phyloP scores from a whole-genome alignment of 2,329 filamentous ascomycete species.

The Calonectria hongkongensis region DNA sequence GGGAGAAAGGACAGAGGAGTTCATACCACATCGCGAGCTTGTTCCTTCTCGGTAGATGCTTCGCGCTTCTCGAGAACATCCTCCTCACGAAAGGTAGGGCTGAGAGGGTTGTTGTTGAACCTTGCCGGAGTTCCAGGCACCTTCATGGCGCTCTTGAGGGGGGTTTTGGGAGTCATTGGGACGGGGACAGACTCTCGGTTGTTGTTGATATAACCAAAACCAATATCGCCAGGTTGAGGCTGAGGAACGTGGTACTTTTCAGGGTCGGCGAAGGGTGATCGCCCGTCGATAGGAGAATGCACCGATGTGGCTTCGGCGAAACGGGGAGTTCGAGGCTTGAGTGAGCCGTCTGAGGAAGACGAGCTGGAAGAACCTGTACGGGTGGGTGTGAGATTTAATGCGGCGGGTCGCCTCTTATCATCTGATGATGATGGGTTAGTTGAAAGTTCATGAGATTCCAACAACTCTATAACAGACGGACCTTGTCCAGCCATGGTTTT shows the following conservation, averaged over 20 bases:
- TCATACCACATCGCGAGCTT: slow-evolving; percentile 90
- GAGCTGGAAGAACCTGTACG: slow-evolving; percentile 71
- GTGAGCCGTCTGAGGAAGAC: slow-evolving; percentile 71
- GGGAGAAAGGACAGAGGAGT: background rate
- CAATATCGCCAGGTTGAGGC: slow-evolving; percentile 88
- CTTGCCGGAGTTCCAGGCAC: slow-evolving; percentile 88
- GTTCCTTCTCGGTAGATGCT: slow-evolving; percentile 86
- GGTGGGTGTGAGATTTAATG: slow-evolving; percentile 71
- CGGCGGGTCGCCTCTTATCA: slow-evolving; percentile 74
- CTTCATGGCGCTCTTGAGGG: slow-evolving; percentile 93
- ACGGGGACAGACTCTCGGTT: slow-evolving; percentile 75
- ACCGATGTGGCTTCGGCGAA: slow-evolving; percentile 89
- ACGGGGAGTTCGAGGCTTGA: slow-evolving; percentile 84
- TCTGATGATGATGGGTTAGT: slow-evolving; percentile 57
- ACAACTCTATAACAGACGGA: slow-evolving; percentile 51
- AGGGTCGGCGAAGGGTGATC: slow-evolving; percentile 76
- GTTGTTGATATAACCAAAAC: slow-evolving; percentile 91
- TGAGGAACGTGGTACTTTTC: slow-evolving; percentile 74
- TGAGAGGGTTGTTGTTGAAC: slow-evolving; percentile 87
- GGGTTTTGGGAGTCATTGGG: slow-evolving; percentile 83
- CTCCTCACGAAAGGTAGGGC: slow-evolving; percentile 94
- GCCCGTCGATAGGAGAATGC: slow-evolving; percentile 82
- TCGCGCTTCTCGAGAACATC: slow-evolving; percentile 91
- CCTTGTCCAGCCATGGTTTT: slow-evolving; percentile 64
- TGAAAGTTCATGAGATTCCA: slow-evolving; percentile 4